Evolutionary conservation across 2,329 filamentous ascomycete species (phyloP).

Genomic region (Diaporthe eres): DNA sequence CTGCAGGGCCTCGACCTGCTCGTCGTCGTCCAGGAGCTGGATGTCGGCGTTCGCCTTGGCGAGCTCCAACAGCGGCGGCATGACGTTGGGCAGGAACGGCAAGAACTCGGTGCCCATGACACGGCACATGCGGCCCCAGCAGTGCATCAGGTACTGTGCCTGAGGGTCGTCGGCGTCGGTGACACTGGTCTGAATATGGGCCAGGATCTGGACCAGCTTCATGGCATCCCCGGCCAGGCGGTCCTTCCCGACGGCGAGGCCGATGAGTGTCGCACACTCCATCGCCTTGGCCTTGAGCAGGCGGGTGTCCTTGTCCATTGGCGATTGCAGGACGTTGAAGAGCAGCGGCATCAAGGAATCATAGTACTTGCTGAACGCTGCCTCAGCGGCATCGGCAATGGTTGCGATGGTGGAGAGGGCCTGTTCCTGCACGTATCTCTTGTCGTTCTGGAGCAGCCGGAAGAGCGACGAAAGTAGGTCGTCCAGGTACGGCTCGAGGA

Average conservation of each 20-base stretch:
- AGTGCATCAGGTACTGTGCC: conserved; percentile 96
- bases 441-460: conserved; percentile 88
- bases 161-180: conserved; percentile 95
- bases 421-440: conserved; percentile 98
- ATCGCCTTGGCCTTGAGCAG: conserved; percentile 96
- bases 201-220: conserved; percentile 88
- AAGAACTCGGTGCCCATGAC: conserved; percentile 92
- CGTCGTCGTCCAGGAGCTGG: conserved; percentile 94
- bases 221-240: conserved; percentile 90
- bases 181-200: conserved; percentile 87
- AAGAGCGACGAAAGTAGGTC: conserved; percentile 88
- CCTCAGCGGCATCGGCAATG: conserved; percentile 97
- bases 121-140: conserved; percentile 98
- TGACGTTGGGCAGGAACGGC: conserved; percentile 91
- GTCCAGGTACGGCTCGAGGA: conserved; percentile 93
- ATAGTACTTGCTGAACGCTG: conserved; percentile 95
- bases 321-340: conserved; percentile 88
- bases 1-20: conserved; percentile 91
- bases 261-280: conserved; percentile 98
- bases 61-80: conserved; percentile 92
- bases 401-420: conserved; percentile 98
- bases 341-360: conserved; percentile 95
- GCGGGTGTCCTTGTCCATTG: conserved; percentile 94
- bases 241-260: conserved; percentile 93
- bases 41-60: conserved; percentile 97